Conservation (phyloP, 2,329 filamentous ascomycete species). For the Fusarium brachygibbosum region DNA sequence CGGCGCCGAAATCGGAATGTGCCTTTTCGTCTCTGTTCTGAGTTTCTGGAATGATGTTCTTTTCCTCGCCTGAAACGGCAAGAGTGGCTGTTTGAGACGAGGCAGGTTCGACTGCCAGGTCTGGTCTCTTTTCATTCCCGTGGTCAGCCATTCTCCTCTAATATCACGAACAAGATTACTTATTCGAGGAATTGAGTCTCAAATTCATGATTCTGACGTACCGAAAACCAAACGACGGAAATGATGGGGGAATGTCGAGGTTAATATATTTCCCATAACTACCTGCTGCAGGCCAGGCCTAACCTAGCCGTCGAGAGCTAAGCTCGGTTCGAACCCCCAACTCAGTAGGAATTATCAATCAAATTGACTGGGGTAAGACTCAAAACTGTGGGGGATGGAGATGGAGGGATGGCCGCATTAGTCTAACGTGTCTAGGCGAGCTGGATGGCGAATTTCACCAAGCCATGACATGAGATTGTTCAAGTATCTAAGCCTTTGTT, state of each 20-base stretch:
- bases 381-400: slow-evolving; percentile 36
- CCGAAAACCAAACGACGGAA: slow-evolving; percentile 1
- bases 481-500: neutral
- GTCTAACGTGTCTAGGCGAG: slow-evolving; percentile 5
- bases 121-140: slow-evolving; percentile 29
- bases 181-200: neutral
- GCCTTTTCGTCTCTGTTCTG: slow-evolving; percentile 23
- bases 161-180: neutral
- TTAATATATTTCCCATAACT: slow-evolving; percentile 31
- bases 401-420: slow-evolving; percentile 1
- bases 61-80: slow-evolving; percentile 5
- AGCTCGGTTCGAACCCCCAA: slow-evolving; percentile 32
- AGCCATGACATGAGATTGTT: neutral
- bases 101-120: slow-evolving; percentile 9
- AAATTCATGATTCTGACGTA: neutral
- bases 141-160: slow-evolving; percentile 21
- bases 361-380: slow-evolving; percentile 21
- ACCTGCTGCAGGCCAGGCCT: neutral
- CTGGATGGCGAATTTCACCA: slow-evolving; percentile 29
- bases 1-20: slow-evolving; percentile 7
- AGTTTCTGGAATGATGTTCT: slow-evolving; percentile 10
- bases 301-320: slow-evolving; percentile 19
- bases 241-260: slow-evolving; percentile 25
- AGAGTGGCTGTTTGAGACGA: slow-evolving; percentile 8
- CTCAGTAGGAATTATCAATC: slow-evolving; percentile 23